Base-by-base conservation (phyloP, 306 rosid genomes). In the Dryas octopetala region DNA sequence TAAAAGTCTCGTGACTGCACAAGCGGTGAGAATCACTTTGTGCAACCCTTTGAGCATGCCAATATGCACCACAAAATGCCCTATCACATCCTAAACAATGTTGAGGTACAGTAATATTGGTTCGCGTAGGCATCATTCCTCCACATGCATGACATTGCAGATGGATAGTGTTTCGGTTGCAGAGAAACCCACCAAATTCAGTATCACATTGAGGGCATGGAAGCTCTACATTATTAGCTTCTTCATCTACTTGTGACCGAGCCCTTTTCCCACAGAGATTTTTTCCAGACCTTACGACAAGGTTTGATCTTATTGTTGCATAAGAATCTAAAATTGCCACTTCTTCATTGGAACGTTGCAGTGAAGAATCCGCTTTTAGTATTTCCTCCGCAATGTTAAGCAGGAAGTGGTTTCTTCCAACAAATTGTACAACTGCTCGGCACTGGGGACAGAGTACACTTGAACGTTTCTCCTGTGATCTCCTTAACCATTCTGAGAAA, bases 81-180 rank as follows among this genome's bases (percentile, higher is more conserved):
- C 91, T 85, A 85, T 91, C 96, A 78, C 96, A 94, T 75, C 98
- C 97, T 66, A 82, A 55, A 87, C 98, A 94, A 86, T 90, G 89
- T 80, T 91, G 98, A 73, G 96, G 89, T 76, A 86, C 79, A 62
- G 62, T 66, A 59, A 23, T 66, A 71, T 66, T 78, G 71, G 80
- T 52, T n/a, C 90, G 90, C 55, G 89, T 90, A 70, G 98, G 97
- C 98, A 94, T 94, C 96, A 90, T 86, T 86, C 96, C 98, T 85
- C 97, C 93, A 73, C 98, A 94, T 69, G 84, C 93, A 66, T 91
- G 91, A 78, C 98, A 94, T 86, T 87, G 97, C 50, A 94, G 83
- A 87, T 94, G 98, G 67, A 81, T 70, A 14, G 93, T 90, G 80
- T 63, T 85, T 13, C 17, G 77, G 71, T 83, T 79, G 89, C 98